A percentile compares a stretch with the other conserved stretches of the same genome.
Conservation (phyloP, 345 rosid genomes). For the Crucihimalaya himalaica region DNA sequence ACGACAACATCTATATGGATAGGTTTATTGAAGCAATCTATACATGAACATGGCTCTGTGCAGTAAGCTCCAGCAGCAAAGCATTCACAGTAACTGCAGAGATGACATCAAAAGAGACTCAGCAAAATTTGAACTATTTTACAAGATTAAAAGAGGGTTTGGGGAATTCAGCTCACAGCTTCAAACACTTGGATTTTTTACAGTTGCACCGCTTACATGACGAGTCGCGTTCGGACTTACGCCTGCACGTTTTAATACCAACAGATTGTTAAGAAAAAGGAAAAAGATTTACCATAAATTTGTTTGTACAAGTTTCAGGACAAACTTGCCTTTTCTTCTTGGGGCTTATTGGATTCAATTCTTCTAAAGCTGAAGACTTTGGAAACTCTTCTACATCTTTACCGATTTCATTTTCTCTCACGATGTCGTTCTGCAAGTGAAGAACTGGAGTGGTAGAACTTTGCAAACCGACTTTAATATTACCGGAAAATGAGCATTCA, state of each 20-base stretch:
- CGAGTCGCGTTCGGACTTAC: conserved; percentile 52
- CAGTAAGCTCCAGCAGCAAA: conserved; percentile 98
- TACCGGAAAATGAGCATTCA: conserved; percentile 50
- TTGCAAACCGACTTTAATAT: conserved; percentile 36
- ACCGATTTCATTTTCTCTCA: conserved; percentile 48
- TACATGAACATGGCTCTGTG: conserved; percentile 83
- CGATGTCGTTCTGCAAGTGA: conserved; percentile 28
- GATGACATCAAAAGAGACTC: conserved; percentile 9
- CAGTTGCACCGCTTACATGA: conserved; percentile 95
- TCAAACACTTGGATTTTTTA: conserved; percentile 87
- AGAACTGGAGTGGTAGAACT: conserved; percentile 16
- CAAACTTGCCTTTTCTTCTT: conserved; percentile 70
- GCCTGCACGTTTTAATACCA: conserved; percentile 46
- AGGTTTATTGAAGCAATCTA: conserved; percentile 85
- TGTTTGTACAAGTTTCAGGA: background rate
- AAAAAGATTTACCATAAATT: background rate
- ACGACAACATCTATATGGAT: conserved; percentile 79
- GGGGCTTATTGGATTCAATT: conserved; percentile 56
- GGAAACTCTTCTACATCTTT: conserved; percentile 12
- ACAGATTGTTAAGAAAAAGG: background rate
- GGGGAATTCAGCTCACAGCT: conserved; percentile 67
- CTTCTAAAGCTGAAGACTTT: conserved; percentile 36
- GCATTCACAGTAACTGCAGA: conserved; percentile 62
- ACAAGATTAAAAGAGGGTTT: conserved; percentile 1
- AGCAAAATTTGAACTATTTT: conserved; percentile 43